Evolutionary conservation across 176 grass and related monocot genomes (phyloP), one percentile per base, ranked within the genome.

Genomic region (Avena atlantica): DNA sequence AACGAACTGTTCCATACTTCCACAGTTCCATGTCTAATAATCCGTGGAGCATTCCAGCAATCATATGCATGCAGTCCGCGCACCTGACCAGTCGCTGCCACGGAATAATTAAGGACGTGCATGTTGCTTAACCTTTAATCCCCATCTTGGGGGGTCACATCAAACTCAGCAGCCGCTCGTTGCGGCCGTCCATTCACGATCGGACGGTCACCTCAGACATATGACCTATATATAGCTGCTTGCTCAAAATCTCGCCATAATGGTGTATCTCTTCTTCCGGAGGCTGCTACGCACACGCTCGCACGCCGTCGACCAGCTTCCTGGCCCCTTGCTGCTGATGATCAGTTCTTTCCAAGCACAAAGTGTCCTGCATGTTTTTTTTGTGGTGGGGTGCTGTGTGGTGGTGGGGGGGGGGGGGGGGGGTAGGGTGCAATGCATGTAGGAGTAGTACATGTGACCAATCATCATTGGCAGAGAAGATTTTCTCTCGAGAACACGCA

Each of bases 231-330:
- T 29, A 4, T 50, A 17, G 53, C 53, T 56, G 14, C 53, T 21
- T 10, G 9, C 9, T 4, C 25, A 15, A 66, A 31, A 67, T 34
- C 25, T 67, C 10, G 27, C 64, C 4, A 27, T 27, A 4, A 12
- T 64, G 11, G 5, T 58, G 23, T 29, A 7, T 37, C 11, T 83
- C 17, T 70, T 74, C 83, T 85, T 85, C 83, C 19, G 47, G 83
- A 67, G 84, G 1, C 84, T 78, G 84, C 83, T 77, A 36, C 74
- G 6, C 36, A 6, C 37, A 40, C 37, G 37, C 37, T 40, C 62
- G 47, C 37, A 78, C 73, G 83, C 47, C 61, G 72, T 13, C 83
- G 56, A 12, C 29, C 65, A 68, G 29, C 5, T 68, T 68, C 65
- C 7, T 16, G 27, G 14, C 65, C 8, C 27, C 13, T 67, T 67